These are phyloP conservation scores for Quercus lobata DNA, from an alignment of 331 rosid genomes.

Conservation along the genomic window DNA sequence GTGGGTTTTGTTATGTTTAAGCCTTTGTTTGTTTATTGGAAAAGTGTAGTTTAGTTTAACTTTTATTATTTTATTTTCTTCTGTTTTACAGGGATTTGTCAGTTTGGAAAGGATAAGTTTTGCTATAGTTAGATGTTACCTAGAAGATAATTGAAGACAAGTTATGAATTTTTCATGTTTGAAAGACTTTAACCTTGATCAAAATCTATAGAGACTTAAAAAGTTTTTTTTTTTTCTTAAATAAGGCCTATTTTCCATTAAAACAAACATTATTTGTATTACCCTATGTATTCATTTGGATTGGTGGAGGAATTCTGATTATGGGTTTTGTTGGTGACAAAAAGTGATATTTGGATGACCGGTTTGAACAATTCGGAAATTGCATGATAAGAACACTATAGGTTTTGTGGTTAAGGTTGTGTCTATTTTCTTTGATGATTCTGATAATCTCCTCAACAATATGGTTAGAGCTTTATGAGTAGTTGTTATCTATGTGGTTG, in stretches of 20 bases:
- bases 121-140: not conserved
- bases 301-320: not conserved
- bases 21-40: not conserved
- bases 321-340: constrained; percentile 10
- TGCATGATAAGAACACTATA: constrained; percentile 66
- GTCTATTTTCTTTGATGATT: constrained; percentile 68
- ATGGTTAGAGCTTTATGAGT: constrained; percentile 62
- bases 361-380: constrained; percentile 61
- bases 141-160: not conserved
- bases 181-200: not conserved
- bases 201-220: not conserved
- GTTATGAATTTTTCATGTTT: not conserved
- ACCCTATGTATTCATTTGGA: not conserved
- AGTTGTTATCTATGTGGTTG: not conserved
- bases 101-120: too few species aligned
- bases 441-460: constrained; percentile 53
- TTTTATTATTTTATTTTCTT: too few species aligned
- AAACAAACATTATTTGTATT: not conserved
- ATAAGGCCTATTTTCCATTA: not conserved
- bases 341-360: constrained; percentile 36
- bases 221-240: not conserved
- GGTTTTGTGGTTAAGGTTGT: constrained; percentile 68
- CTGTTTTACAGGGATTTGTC: not conserved
- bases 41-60: not conserved
- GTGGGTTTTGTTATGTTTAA: not conserved